These are phyloP conservation scores for Nothomitra cinnamomea DNA, from an alignment of 2,329 filamentous ascomycete species.

Conservation along the genomic window DNA sequence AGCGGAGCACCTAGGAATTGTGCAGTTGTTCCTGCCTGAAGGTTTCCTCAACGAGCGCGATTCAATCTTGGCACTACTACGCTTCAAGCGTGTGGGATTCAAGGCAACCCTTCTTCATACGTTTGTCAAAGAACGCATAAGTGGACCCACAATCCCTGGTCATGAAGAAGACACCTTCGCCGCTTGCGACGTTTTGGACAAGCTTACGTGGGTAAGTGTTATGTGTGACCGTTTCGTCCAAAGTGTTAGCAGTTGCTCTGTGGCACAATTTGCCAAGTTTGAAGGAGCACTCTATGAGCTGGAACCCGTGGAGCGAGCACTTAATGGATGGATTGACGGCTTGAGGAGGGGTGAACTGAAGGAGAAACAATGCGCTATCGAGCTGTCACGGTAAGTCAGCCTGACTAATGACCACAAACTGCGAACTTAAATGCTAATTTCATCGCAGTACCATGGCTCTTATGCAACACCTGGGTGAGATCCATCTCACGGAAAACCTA, in stretches of 20 bases:
- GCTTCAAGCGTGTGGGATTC: conserved; percentile 76
- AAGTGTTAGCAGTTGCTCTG: conserved; percentile 60
- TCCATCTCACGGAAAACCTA: conserved; percentile 53
- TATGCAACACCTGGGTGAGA: conserved; percentile 70
- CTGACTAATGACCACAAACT: background rate
- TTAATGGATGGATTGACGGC: conserved; percentile 78
- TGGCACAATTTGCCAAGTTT: conserved; percentile 62
- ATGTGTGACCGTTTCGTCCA: conserved; percentile 76
- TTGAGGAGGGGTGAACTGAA: conserved; percentile 72
- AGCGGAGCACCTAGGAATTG: conserved; percentile 70
- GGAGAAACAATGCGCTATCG: conserved; percentile 63
- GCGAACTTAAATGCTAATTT: conserved; percentile 3
- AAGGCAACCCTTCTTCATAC: conserved; percentile 66
- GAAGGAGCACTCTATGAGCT: conserved; percentile 72
- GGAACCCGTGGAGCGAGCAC: conserved; percentile 73
- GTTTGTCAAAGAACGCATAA: conserved; percentile 64
- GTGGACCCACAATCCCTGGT: conserved; percentile 46
- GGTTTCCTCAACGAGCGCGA: conserved; percentile 65
- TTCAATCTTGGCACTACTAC: conserved; percentile 72
- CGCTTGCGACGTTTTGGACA: conserved; percentile 67
- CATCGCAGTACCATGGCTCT: conserved; percentile 54
- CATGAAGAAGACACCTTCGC: conserved; percentile 65
- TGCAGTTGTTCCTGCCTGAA: conserved; percentile 78
- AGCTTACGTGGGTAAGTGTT: conserved; percentile 65
- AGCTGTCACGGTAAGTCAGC: conserved; percentile 41